Evolutionary conservation across 345 rosid species (phyloP).

Genomic region (Pistacia vera): DNA sequence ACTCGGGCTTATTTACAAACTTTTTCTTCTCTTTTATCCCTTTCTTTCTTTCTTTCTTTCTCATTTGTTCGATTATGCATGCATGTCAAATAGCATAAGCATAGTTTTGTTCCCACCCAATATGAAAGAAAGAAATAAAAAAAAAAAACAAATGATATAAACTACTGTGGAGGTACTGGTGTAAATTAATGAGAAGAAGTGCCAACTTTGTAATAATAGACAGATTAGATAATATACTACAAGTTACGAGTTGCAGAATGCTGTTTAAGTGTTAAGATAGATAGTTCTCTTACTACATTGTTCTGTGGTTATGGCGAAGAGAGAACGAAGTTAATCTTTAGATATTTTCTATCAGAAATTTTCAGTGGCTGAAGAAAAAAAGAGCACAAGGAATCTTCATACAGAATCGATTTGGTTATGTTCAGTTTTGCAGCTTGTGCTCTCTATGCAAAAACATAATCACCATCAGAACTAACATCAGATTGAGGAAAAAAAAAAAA

Average conservation of each 20-base stretch:
- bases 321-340: background rate
- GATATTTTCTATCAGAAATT: background rate
- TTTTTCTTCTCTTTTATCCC: background rate
- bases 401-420: conserved; percentile 19
- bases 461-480: too few relatives aligned
- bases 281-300: too few relatives aligned
- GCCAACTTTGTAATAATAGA: too few relatives aligned
- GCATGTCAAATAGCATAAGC: background rate
- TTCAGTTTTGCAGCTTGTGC: conserved; percentile 15
- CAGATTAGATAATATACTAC: too few relatives aligned
- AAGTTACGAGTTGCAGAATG: too few relatives aligned
- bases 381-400: conserved; percentile 15
- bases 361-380: background rate
- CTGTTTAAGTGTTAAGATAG: too few relatives aligned
- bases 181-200: too few relatives aligned
- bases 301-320: background rate
- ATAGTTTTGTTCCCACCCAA: background rate
- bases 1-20: background rate
- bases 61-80: background rate
- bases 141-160: background rate
- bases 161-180: too few relatives aligned
- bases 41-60: background rate
- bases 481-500: background rate
- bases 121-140: background rate
- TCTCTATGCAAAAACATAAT: conserved; percentile 5